Conservation (phyloP, 371 early-diverging fungal genomes). For the Apophysomyces trapeziformis region DNA sequence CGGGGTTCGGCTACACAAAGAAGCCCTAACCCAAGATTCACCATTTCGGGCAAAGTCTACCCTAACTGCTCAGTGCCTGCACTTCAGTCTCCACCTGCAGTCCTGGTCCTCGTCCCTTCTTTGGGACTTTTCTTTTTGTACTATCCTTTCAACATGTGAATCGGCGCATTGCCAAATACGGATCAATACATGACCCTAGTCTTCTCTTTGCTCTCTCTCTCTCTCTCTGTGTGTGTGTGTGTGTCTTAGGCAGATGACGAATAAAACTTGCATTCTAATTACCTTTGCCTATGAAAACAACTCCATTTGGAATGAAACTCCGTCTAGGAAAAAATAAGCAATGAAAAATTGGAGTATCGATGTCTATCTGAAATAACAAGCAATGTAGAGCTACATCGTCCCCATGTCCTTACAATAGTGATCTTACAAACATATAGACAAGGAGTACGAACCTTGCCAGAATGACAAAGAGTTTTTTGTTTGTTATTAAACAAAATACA, state of each 20-base stretch:
- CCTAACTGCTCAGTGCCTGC: background rate
- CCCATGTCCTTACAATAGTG: too few species aligned
- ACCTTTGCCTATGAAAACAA: background rate
- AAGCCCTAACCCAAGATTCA: slow-evolving; percentile 6
- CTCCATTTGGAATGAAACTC: too few species aligned
- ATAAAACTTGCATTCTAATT: background rate
- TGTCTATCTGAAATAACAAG: too few species aligned
- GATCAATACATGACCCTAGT: background rate
- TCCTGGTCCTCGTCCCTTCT: background rate
- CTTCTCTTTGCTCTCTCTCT: background rate
- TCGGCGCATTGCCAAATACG: slow-evolving; percentile 2
- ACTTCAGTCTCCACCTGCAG: slow-evolving; percentile 1
- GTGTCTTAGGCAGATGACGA: background rate
- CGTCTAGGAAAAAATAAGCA: too few species aligned
- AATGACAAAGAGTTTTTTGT: too few species aligned
- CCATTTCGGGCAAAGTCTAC: background rate
- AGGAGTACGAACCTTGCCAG: too few species aligned
- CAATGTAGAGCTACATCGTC: too few species aligned
- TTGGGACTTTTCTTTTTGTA: background rate
- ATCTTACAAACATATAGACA: too few species aligned
- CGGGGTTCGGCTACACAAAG: slow-evolving; percentile 6
- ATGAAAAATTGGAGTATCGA: too few species aligned
- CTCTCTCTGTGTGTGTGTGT: background rate
- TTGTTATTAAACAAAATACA: too few species aligned
- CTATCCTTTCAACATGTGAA: slow-evolving; percentile 7